Conservation (phyloP, 2,329 filamentous ascomycete species). For the Epichloe gansuensis region DNA sequence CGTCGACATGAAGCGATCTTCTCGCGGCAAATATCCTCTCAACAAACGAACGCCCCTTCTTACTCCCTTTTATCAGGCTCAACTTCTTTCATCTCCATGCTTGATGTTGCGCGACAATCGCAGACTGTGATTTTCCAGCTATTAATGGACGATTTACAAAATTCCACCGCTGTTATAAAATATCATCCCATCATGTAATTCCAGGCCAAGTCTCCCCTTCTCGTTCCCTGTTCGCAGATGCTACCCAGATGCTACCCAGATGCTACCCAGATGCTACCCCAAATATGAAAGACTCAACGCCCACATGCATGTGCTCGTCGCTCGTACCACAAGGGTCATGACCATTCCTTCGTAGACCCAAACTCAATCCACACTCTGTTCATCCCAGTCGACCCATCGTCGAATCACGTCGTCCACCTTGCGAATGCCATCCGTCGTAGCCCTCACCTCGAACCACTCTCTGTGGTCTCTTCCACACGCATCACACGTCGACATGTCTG, state of each 20-base stretch:
- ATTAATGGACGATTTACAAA: no score
- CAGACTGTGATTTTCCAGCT: conserved; percentile 1
- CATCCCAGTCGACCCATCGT: conserved; percentile 80
- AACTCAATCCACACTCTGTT: conserved; percentile 22
- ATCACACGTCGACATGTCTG: conserved; percentile 48
- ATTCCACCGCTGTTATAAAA: no score
- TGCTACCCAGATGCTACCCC: no score
- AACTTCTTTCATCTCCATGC: neutral
- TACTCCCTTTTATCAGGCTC: neutral
- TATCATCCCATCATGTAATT: no score
- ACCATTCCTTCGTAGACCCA: neutral
- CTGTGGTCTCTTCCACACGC: conserved; percentile 75
- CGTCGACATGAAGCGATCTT: no score
- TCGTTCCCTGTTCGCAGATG: no score
- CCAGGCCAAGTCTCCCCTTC: no score
- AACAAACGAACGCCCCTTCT: neutral
- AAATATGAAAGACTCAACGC: neutral
- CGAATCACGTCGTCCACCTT: conserved; percentile 58
- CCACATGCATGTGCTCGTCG: neutral
- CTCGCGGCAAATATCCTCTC: neutral
- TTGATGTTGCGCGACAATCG: conserved; percentile 3
- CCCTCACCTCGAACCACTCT: conserved; percentile 92
- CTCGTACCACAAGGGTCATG: neutral
- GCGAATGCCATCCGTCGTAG: conserved; percentile 56
- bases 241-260: no score